These are phyloP conservation scores for Endoconidiophora laricicola DNA, from an alignment of 2,329 filamentous ascomycete genomes.

Conservation along the genomic window DNA sequence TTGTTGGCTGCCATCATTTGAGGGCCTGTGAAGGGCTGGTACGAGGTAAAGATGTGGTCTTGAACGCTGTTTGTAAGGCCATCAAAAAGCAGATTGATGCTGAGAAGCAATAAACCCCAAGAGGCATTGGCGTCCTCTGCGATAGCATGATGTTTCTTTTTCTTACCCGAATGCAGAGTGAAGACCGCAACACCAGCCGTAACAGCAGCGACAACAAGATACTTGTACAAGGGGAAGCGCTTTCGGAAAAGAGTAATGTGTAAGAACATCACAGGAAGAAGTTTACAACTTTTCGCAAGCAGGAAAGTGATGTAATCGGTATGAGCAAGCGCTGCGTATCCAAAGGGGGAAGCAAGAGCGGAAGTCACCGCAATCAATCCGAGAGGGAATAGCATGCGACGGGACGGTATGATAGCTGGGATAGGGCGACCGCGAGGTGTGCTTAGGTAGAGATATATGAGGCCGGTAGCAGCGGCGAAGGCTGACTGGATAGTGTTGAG, in stretches of 20 bases:
- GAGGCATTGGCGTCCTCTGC: constrained; percentile 41
- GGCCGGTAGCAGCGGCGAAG: constrained; percentile 71
- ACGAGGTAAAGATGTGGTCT: constrained; percentile 76
- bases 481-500: constrained; percentile 90
- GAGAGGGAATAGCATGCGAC: constrained; percentile 58
- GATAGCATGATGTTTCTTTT: constrained; percentile 28
- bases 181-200: constrained; percentile 89
- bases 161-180: constrained; percentile 62
- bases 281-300: constrained; percentile 93
- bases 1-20: constrained; percentile 99
- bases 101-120: constrained; percentile 70
- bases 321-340: constrained; percentile 79
- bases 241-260: constrained; percentile 84
- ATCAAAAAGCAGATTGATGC: constrained; percentile 85
- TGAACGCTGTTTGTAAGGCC: constrained; percentile 93
- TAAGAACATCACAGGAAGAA: constrained; percentile 95
- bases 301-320: constrained; percentile 98
- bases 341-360: constrained; percentile 84
- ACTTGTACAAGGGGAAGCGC: constrained; percentile 89
- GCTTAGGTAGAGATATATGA: constrained; percentile 57
- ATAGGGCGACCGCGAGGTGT: constrained; percentile 29
- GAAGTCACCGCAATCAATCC: constrained; percentile 73
- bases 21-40: constrained; percentile 68
- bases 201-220: constrained; percentile 78
- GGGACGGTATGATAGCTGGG: constrained; percentile 59